Percentiles rank a stretch among this genome's conserved stretches.
Evolutionary conservation across 495 filamentous ascomycete species (phyloP).

Genomic region (Aspergillus ostianus): DNA sequence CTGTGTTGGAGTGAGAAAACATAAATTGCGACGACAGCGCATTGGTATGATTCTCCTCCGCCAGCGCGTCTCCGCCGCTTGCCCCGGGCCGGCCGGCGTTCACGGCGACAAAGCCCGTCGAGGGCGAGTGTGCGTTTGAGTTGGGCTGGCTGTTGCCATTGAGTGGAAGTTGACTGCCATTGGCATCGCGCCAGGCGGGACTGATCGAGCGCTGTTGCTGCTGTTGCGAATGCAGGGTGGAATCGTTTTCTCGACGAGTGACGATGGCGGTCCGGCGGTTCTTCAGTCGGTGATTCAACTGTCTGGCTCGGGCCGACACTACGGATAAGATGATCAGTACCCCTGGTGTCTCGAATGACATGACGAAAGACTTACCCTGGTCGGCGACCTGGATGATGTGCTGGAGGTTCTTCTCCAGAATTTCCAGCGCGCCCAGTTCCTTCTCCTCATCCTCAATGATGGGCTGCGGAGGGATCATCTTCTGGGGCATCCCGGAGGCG

Average conservation of each 20-base stretch:
- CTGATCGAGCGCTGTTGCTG: constrained; percentile 29
- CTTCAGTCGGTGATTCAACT: constrained; percentile 78
- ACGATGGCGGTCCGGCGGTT: constrained; percentile 71
- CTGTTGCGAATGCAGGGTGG: constrained; percentile 27
- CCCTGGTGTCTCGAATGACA: not conserved
- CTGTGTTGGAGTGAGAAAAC: constrained; percentile 44
- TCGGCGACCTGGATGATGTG: constrained; percentile 77
- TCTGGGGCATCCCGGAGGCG: constrained; percentile 74
- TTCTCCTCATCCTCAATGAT: constrained; percentile 84
- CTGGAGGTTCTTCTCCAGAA: constrained; percentile 71
- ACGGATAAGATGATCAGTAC: constrained; percentile 24
- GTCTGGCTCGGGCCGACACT: constrained; percentile 75
- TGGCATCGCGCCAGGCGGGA: constrained; percentile 39
- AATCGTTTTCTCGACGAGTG: constrained; percentile 54
- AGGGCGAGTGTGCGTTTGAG: constrained; percentile 39
- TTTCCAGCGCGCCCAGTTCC: constrained; percentile 79
- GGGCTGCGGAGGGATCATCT: constrained; percentile 79
- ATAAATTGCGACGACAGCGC: constrained; percentile 38
- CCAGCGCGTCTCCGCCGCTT: constrained; percentile 22
- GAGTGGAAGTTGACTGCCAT: constrained; percentile 22
- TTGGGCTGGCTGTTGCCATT: constrained; percentile 31
- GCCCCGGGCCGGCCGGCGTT: constrained; percentile 43
- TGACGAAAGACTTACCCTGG: constrained; percentile 55
- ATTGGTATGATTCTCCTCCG: constrained; percentile 25
- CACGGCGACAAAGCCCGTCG: constrained; percentile 58